Base-by-base conservation (phyloP, 2,329 filamentous ascomycete species). In the Neofusicoccum laricinum region DNA sequence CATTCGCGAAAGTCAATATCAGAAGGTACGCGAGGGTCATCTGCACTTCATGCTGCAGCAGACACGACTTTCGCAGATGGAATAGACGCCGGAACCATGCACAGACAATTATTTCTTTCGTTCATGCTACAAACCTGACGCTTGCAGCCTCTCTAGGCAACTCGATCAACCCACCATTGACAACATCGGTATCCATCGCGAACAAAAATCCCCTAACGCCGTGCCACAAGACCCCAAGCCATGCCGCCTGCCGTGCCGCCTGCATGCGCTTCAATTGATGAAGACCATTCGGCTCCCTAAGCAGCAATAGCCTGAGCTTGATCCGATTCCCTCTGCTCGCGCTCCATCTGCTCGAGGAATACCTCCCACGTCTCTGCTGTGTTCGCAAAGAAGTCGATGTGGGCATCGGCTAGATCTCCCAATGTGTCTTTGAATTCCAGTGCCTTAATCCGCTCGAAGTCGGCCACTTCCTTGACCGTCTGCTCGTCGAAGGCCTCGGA, bases 401-500 rank as follows among this genome's bases (percentile, higher is more conserved):
- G 92, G 17, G 91, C 88, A 72, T 94, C 90, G 0, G 94, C 92
- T 55, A 99, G 78, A 2, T 87, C 88, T 2, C 92, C 92, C 57
- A 99, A 84, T 70, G 95, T 93, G 68, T 90, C 86, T 76, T 92
- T 91, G 78, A 99, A 96, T 82, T 99, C 94, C 46, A 91, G 83
- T 43, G 92, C 88, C 82, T 99, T 99, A 83, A 98, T 98, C 64
- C 93, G 86, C 80, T 99, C 95, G 79, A 99, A 99, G 74, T 97
- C 93, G 19, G 86, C 85, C 0, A 97, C 91, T 76, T 99, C 95
- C 72, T 91, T 90, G 48, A 98, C 90, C 1, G 97, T 94, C 78
- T 97, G 93, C 74, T 97, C 93, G 77, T 97, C 95, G 72, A 99
- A 99, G 74, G 92, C 89, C 77, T 98, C 93, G 58, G 89, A 92